These are phyloP conservation scores for Rhodotorula sp. DNA, from an alignment of 1,284 basidiomycete species.

Conservation along the genomic window DNA sequence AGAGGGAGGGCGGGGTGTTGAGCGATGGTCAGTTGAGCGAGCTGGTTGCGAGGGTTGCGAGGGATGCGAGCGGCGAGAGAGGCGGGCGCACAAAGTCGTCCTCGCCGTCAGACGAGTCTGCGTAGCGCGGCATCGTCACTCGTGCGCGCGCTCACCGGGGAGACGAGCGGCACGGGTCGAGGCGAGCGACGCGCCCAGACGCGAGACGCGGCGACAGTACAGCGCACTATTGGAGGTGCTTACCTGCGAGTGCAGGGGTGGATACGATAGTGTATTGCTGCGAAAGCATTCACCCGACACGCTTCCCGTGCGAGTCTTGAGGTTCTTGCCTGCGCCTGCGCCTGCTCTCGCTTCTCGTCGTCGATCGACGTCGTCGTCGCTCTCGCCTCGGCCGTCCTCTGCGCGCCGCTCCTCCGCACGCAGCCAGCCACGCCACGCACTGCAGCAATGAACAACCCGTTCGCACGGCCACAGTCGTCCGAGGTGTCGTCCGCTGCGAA, in stretches of 20 bases:
- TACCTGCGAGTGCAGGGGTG: no score
- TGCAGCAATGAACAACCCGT: constrained; percentile 33
- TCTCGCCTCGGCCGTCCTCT: not conserved
- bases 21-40: not conserved
- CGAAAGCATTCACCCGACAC: no score
- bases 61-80: not conserved
- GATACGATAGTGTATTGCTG: no score
- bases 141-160: not conserved
- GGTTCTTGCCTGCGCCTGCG: no score
- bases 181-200: not conserved
- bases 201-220: no score
- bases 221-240: no score
- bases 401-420: not conserved
- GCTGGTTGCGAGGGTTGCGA: not conserved
- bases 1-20: not conserved
- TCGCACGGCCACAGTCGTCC: constrained; percentile 6
- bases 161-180: not conserved
- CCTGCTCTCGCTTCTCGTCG: no score
- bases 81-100: constrained; percentile 26
- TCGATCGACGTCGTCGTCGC: not conserved
- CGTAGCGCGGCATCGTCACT: constrained; percentile 16
- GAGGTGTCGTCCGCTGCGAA: constrained; percentile 20
- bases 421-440: not conserved
- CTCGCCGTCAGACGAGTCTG: constrained; percentile 17
- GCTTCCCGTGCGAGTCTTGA: no score